Percentiles rank a stretch among this genome's conserved stretches.
Conservation (phyloP, 129 eudicot species). For the Chrysanthemum seticuspe region DNA sequence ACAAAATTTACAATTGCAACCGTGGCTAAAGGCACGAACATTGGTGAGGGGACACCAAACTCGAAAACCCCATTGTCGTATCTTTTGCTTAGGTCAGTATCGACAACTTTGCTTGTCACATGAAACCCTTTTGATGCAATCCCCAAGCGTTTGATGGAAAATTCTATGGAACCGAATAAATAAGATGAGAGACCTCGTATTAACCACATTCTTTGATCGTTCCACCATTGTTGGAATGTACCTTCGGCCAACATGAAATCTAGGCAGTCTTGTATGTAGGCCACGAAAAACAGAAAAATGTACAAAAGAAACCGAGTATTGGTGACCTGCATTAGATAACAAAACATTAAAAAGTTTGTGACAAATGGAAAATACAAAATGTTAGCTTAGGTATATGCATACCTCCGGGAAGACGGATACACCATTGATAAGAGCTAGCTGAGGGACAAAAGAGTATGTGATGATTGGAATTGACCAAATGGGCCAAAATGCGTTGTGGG, state of each 20-base stretch:
- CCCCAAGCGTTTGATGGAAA: conserved; percentile 42
- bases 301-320: conserved; percentile 49
- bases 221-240: conserved; percentile 68
- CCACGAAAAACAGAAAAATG: conserved; percentile 53
- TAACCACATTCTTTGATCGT: conserved; percentile 71
- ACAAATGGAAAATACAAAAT: background rate
- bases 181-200: conserved; percentile 50
- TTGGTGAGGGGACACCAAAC: conserved; percentile 68
- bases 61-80: conserved; percentile 63
- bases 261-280: conserved; percentile 60
- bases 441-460: conserved; percentile 73
- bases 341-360: background rate
- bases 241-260: conserved; percentile 47
- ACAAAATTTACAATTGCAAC: conserved; percentile 53
- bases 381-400: conserved; percentile 3
- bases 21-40: conserved; percentile 58
- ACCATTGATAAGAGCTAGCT: conserved; percentile 60
- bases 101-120: conserved; percentile 74
- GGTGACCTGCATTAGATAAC: conserved; percentile 36
- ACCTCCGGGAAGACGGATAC: conserved; percentile 60
- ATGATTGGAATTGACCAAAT: conserved; percentile 59
- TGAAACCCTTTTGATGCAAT: conserved; percentile 58
- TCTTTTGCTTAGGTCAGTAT: conserved; percentile 51
- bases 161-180: conserved; percentile 55
- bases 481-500: conserved; percentile 63